phyloP scores from a whole-genome alignment of 441 rosid species.

The Populus hybrid region DNA sequence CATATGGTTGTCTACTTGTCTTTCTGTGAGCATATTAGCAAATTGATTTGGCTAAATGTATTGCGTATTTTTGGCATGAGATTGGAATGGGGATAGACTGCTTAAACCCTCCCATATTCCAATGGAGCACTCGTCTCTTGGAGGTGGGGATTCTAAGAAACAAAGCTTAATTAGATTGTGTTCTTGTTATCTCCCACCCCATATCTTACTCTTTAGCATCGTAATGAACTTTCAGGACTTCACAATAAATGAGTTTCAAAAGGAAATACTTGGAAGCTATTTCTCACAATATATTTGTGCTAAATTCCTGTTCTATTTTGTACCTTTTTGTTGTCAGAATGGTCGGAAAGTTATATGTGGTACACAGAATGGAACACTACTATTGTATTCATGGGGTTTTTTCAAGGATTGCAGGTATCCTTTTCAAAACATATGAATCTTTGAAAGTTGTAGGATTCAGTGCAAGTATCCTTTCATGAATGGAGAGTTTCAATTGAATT shows the following conservation, averaged over 20 bases:
- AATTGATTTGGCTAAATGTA: too few relatives aligned
- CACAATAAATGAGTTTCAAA: background rate
- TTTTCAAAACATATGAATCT: slow-evolving; percentile 5
- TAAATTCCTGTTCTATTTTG: slow-evolving; percentile 17
- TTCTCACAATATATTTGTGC: slow-evolving; percentile 6
- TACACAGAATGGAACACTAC: slow-evolving; percentile 70
- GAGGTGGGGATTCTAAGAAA: background rate
- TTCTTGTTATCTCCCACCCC: too few relatives aligned
- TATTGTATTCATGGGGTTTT: slow-evolving; percentile 92
- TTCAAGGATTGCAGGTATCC: slow-evolving; percentile 94
- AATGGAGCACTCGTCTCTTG: background rate
- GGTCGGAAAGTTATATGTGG: slow-evolving; percentile 86
- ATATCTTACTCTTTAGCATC: background rate
- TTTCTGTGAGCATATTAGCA: background rate
- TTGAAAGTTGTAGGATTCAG: background rate
- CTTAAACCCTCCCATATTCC: background rate
- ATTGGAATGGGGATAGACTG: background rate
- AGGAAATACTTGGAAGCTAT: background rate
- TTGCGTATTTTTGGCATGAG: background rate
- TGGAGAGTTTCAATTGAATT: slow-evolving; percentile 3
- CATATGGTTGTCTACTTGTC: background rate
- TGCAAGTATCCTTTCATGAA: background rate
- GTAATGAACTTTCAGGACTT: background rate
- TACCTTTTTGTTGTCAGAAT: slow-evolving; percentile 44
- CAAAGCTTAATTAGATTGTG: background rate